These are phyloP conservation scores for Penicillium angulare DNA, from an alignment of 495 filamentous ascomycete species.

Conservation along the genomic window DNA sequence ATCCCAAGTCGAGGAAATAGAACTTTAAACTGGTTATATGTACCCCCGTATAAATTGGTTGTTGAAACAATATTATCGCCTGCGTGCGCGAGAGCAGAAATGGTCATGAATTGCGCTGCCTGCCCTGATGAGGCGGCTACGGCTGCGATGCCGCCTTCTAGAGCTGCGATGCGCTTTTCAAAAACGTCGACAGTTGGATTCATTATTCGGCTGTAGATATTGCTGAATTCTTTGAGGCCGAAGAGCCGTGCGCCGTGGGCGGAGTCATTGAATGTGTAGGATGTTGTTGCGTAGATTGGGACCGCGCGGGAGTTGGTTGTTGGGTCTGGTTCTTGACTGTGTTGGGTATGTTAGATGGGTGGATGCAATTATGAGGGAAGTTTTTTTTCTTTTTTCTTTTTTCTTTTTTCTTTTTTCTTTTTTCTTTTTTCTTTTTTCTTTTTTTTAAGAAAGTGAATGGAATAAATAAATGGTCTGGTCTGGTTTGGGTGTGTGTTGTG, in stretches of 20 bases:
- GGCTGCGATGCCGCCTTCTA: constrained; percentile 92
- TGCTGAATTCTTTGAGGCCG: constrained; percentile 96
- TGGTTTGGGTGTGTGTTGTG: neutral
- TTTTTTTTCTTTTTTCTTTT: too few species aligned
- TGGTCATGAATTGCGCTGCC: constrained; percentile 90
- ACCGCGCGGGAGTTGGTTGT: constrained; percentile 88
- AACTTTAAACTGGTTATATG: constrained; percentile 98
- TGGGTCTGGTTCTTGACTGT: constrained; percentile 79
- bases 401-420: too few species aligned
- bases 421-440: too few species aligned
- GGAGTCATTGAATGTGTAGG: constrained; percentile 93
- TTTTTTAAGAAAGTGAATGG: constrained; percentile 1
- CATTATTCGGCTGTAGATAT: constrained; percentile 98
- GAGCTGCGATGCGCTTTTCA: constrained; percentile 88
- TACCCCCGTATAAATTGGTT: constrained; percentile 91
- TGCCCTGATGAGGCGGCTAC: constrained; percentile 89
- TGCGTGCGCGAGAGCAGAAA: constrained; percentile 74
- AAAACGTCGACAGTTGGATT: constrained; percentile 98
- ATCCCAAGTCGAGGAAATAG: constrained; percentile 84
- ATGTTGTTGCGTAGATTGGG: constrained; percentile 95
- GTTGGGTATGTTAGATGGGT: too few species aligned
- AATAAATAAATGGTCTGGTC: too few species aligned
- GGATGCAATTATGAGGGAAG: neutral
- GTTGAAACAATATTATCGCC: constrained; percentile 97
- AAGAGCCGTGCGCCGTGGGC: constrained; percentile 96